A percentile compares a stretch with the other conserved stretches of the same genome.
Evolutionary conservation across 192 early-diverging fungal genomes (phyloP).

Genomic region (Anaeromyces robustus): DNA sequence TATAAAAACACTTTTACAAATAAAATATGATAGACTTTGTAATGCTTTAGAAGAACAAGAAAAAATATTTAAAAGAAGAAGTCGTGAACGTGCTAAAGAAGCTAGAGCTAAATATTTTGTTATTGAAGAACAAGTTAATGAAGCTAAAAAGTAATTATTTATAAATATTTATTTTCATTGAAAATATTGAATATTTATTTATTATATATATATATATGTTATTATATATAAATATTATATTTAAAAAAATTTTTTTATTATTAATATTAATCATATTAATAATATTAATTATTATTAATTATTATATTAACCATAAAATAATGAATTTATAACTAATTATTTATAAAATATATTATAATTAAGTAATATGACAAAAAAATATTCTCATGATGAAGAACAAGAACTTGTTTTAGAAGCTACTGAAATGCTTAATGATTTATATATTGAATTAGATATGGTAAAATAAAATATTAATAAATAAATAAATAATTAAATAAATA

Average conservation of each 20-base stretch:
- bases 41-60: not conserved
- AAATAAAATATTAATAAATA: too few species aligned
- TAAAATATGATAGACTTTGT: not conserved
- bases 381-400: not conserved
- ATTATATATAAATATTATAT: too few species aligned
- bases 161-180: too few species aligned
- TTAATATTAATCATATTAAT: too few species aligned
- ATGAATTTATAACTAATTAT: too few species aligned
- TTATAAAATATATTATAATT: not conserved
- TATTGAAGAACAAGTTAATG: not conserved
- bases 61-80: not conserved
- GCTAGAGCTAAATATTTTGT: not conserved
- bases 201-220: too few species aligned
- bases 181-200: too few species aligned
- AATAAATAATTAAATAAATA: too few species aligned
- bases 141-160: not conserved
- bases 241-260: too few species aligned
- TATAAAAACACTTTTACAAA: not conserved
- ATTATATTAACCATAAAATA: too few species aligned
- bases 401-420: not conserved
- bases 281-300: too few species aligned
- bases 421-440: not conserved
- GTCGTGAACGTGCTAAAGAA: not conserved
- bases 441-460: not conserved
- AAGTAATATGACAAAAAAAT: not conserved